Conservation (phyloP, 192 early-diverging fungal species). For the Mortierella antarctica region DNA sequence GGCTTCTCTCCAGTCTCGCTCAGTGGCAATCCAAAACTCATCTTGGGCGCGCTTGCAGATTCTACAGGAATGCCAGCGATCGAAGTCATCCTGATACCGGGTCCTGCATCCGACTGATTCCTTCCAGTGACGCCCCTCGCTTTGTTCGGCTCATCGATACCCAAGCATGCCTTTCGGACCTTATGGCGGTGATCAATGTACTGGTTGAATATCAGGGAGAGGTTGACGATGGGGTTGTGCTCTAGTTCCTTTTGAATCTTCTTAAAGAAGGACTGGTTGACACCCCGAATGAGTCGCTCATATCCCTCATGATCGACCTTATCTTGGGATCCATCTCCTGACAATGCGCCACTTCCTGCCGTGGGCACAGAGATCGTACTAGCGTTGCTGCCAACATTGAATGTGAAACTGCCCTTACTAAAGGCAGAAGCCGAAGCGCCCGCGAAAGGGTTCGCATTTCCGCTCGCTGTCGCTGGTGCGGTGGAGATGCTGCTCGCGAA, state of each 20-base stretch:
- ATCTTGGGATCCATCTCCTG: neutral
- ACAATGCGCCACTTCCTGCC: neutral
- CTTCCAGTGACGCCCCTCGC: neutral
- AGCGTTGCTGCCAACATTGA: conserved; percentile 41
- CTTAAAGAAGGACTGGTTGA: conserved; percentile 33
- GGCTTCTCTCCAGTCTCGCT: conserved; percentile 8
- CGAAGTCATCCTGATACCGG: neutral
- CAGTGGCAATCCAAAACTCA: conserved; percentile 16
- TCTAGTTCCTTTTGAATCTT: conserved; percentile 32
- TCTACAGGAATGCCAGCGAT: neutral
- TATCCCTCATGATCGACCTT: conserved; percentile 25
- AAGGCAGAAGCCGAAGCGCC: neutral
- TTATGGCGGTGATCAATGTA: conserved; percentile 23
- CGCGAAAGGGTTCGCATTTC: neutral
- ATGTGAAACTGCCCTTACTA: conserved; percentile 20
- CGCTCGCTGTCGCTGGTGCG: neutral
- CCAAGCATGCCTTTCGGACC: conserved; percentile 6
- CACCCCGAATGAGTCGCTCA: conserved; percentile 14
- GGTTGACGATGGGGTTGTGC: conserved; percentile 18
- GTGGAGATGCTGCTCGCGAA: neutral
- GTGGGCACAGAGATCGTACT: neutral
- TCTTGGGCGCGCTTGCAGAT: conserved; percentile 1
- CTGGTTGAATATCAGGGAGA: conserved; percentile 17
- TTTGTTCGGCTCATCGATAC: conserved; percentile 22
- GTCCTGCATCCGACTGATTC: neutral